phyloP scores from a whole-genome alignment of 2,329 filamentous ascomycete species.

The Mycogone perniciosa region DNA sequence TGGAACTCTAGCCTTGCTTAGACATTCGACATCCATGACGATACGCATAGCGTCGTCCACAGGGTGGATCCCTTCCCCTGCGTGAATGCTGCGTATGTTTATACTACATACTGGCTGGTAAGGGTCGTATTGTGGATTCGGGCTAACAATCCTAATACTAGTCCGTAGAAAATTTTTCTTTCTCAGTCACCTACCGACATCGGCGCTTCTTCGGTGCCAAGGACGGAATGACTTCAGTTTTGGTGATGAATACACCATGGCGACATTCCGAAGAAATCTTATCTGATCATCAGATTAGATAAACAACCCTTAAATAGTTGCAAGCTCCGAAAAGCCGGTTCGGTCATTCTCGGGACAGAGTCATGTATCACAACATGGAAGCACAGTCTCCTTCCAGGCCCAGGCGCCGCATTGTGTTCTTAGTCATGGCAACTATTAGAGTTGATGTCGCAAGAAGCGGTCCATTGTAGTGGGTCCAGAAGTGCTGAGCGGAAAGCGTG shows the following conservation, averaged over 20 bases:
- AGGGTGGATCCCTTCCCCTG: too few relatives aligned
- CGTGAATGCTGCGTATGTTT: too few relatives aligned
- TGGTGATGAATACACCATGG: background rate
- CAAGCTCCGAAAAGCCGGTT: background rate
- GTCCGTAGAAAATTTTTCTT: too few relatives aligned
- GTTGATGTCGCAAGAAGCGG: background rate
- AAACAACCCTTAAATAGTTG: constrained; percentile 7
- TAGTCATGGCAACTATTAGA: background rate
- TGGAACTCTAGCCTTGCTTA: too few relatives aligned
- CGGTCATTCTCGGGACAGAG: background rate
- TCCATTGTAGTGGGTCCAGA: background rate
- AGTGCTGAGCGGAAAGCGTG: background rate
- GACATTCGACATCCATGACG: too few relatives aligned
- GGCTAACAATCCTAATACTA: too few relatives aligned
- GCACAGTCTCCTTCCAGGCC: background rate
- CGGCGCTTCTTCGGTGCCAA: background rate
- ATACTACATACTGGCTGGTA: too few relatives aligned
- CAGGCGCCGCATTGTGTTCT: background rate
- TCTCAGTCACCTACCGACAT: background rate
- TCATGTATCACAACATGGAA: background rate
- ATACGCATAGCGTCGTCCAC: too few relatives aligned
- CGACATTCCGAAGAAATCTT: constrained; percentile 26
- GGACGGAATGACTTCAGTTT: background rate
- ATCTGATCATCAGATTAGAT: constrained; percentile 43
- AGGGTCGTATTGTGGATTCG: too few relatives aligned